These are phyloP conservation scores for Trebouxia sp. DNA, from an alignment of 139 green algal species.

Conservation along the genomic window DNA sequence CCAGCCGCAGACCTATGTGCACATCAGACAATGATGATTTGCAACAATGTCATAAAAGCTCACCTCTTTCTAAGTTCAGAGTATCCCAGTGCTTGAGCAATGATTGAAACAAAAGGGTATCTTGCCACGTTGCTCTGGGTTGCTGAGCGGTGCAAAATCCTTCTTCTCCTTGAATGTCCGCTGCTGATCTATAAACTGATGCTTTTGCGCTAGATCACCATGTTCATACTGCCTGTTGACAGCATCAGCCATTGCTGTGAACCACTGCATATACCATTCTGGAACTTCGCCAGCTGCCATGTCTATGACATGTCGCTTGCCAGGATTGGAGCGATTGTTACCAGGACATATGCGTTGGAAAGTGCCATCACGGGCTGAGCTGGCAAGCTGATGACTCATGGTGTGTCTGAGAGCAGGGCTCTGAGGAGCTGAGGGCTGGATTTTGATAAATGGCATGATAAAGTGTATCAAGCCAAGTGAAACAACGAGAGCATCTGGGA, in stretches of 20 bases:
- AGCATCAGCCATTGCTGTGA: background rate
- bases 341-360: background rate
- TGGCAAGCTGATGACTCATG: background rate
- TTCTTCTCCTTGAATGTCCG: background rate
- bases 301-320: background rate
- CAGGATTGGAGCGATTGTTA: background rate
- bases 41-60: background rate
- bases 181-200: slow-evolving; percentile 7
- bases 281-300: background rate
- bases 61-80: background rate
- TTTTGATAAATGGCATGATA: background rate
- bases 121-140: slow-evolving; percentile 11
- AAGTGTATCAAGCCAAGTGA: background rate
- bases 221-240: background rate
- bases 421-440: background rate
- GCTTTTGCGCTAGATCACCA: background rate
- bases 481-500: background rate
- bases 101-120: background rate
- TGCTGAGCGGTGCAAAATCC: background rate
- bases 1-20: background rate
- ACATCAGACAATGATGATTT: background rate
- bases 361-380: background rate
- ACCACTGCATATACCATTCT: background rate
- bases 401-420: background rate
- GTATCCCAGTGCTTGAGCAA: background rate